Base-by-base conservation (phyloP, 2,329 filamentous ascomycete species). In the Aspergillus chevalieri region DNA sequence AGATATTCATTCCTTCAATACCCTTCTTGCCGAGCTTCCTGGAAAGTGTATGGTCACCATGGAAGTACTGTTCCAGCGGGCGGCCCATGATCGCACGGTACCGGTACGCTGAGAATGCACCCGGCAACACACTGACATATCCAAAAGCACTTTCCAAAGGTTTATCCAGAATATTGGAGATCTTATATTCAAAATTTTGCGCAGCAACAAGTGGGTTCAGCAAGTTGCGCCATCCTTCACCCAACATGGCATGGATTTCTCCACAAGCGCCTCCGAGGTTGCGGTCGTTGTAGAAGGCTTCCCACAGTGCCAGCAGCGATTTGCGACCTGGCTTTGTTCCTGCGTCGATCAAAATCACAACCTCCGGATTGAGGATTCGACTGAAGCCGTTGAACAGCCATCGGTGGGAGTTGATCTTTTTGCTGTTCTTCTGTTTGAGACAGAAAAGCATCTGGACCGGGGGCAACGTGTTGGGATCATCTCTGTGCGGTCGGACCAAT, bases 171-270 rank as follows among this genome's bases (percentile, higher is more conserved):
- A 97, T 96, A 73, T 97, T 97, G 71, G 86, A 92, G 73, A 97
- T 97, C 79, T 97, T 97, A 81, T 97, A 97, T 80, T 97, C 92
- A 69, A 97, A 97, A 70, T 97, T 97, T 72, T 97, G 92, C 22
- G 89, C 85, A 12, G 92, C 92, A 50, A 97, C 90, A 21, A 97
- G 81, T 8, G 92, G 92, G 69, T 97, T 97, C 63, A 96, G 70
- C 57, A 97, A 79, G 72, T 95, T 95, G 71, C 82, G 86, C 72
- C 91, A 92, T 39, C 88, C 87, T 64, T 85, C 84, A 56, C 92
- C 92, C 67, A 96, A 77, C 88, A 96, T 95, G 49, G 92, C 92
- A 70, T 97, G 92, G 57, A 97, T 97, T 68, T 97, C 92, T 83
- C 92, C 92, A 71, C 92, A 97, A 71, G 92, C 91, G 72, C 92